Base-by-base conservation (phyloP, 2,329 filamentous ascomycete species). In the Stemphylium beticola region DNA sequence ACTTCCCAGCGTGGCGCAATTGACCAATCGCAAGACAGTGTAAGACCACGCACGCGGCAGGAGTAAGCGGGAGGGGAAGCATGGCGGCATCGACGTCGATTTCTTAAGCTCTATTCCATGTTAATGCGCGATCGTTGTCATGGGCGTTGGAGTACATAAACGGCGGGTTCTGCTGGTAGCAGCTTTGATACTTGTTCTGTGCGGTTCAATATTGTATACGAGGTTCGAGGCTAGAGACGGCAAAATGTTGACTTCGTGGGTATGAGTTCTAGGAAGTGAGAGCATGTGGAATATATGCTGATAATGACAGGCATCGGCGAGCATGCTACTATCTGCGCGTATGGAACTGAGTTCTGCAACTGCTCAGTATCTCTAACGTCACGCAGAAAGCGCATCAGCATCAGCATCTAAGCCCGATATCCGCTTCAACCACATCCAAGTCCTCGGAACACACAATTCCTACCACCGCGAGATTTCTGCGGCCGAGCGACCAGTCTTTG, bases 341-440 rank as follows among this genome's bases (percentile, higher is more conserved):
- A 58, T 11, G 58, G 6, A 7, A 4, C 6, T 7, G 6, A 24
- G 4, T 37, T n/a, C 17, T 18, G 22, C 8, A 29, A 9, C 15
- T 11, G 4, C 17, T 4, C 7, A 17, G 2, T 37, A 12, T 46
- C 17, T 29, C 52, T 65, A 49, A 62, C 34, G n/a, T 11, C 6
- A 3, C 33, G 4, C 26, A 69, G 62, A 66, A 38, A 50, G 53
- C 42, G 58, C 53, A 17, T 32, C 22, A 24, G 58, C 53, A 17
- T 32, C 22, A 24, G 55, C 53, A 40, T 53, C 53, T 14, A 57
- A 55, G 24, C 53, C 60, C 6, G 57, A 65, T 44, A 65, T 82
- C 45, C 80, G 79, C 45, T 77, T 83, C 71, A 83, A 83, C 65
- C 79, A 83, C 41, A 78, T 82, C 41, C 81, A 83, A 61, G 76